Evolutionary conservation across 495 filamentous ascomycete genomes (phyloP), one percentile per base, ranked within the genome.

Genomic region (Daldinia childiae): DNA sequence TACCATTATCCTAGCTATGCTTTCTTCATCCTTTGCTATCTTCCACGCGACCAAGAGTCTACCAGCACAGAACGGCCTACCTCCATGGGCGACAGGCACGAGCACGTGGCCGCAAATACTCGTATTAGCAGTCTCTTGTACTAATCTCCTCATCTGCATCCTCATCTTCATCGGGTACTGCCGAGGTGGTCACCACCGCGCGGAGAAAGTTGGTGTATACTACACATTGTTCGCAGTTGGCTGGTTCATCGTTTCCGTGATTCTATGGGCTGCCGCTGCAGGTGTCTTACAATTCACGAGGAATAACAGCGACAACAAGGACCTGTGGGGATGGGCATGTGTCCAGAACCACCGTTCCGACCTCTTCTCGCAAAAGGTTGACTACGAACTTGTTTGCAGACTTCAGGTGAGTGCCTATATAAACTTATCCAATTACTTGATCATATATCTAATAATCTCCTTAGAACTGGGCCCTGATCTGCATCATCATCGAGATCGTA

Each of bases 271-370:
- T 36, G 85, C 93, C 32, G 93, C 90, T 19, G 95, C 94, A 7
- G 94, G 90, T 58, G 83, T 98, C 66, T 88, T 97, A 68, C 90
- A 97, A 76, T 86, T 89, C 74, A 88, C 87, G 38, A 91, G 91
- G 75, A 82, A 86, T 68, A 90, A 88, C 76, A 90, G 89, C 72
- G 81, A 88, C 41, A 90, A 89, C 63, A 86, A 97, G 74, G 95
- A 98, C 77, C 85, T 99, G 74, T 99, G 95, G 95, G 95, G 94
- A 29, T 99, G 95, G 95, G 86, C 92, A 3, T 99, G 95, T 76
- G 91, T 93, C 29, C 86, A 97, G 68, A 98, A 98, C 77, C 90
- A 87, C 54, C 88, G 95, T 57, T 79, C 89, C 41, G 78, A 91
- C 64, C 79, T 96, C 24, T 97, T 93, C 78, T 77, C 87, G 64